phyloP scores from a whole-genome alignment of 2,329 filamentous ascomycete genomes.

The Hymenoscyphus infarciens region DNA sequence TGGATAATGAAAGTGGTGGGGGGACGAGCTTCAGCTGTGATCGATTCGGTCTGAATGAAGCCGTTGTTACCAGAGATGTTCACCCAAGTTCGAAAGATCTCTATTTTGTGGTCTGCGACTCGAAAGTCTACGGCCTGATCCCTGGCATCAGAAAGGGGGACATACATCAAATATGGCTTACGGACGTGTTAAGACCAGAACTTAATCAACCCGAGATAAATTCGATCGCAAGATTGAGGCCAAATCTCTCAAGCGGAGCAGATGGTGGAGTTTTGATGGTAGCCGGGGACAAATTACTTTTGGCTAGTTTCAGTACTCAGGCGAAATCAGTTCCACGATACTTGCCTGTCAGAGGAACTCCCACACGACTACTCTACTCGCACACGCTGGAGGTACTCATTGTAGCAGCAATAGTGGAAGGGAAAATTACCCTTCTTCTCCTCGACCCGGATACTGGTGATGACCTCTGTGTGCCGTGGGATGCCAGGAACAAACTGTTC shows the following conservation, averaged over 20 bases:
- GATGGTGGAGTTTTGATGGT: constrained; percentile 44
- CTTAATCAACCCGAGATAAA: constrained; percentile 47
- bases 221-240: constrained; percentile 44
- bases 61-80: constrained; percentile 26
- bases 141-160: constrained; percentile 5
- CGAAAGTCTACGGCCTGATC: constrained; percentile 37
- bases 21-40: constrained; percentile 19
- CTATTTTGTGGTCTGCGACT: constrained; percentile 48
- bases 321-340: constrained; percentile 48
- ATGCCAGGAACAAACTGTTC: constrained; percentile 40
- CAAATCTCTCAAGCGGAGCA: constrained; percentile 26
- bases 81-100: constrained; percentile 23
- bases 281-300: constrained; percentile 47
- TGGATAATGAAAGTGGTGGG: constrained; percentile 16
- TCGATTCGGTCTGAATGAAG: constrained; percentile 30
- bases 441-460: constrained; percentile 53
- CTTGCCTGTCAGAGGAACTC: constrained; percentile 41
- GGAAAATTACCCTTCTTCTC: constrained; percentile 50
- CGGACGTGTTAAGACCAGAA: constrained; percentile 46
- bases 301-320: constrained; percentile 49
- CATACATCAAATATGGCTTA: constrained; percentile 46
- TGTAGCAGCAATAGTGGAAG: constrained; percentile 46
- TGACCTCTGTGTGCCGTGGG: constrained; percentile 46
- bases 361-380: constrained; percentile 50
- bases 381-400: constrained; percentile 49